Percentiles rank a stretch among this genome's conserved stretches.
Evolutionary conservation across 1,139 yeast species (phyloP).

Genomic region (Geotrichum citri-aurantii): DNA sequence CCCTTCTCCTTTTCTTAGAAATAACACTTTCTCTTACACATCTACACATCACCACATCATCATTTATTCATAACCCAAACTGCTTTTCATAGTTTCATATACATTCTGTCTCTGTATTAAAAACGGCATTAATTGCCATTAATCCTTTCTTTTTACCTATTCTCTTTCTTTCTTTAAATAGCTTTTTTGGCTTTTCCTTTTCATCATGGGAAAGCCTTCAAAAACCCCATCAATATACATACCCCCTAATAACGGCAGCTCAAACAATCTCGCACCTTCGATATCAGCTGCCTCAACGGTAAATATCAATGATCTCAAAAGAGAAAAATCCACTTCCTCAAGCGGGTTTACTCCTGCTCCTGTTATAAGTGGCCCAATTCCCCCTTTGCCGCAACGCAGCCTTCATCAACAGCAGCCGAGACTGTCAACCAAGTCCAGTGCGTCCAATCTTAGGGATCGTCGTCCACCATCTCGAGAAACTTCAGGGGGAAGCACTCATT

Average conservation of each 20-base stretch:
- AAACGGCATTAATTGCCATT: background rate
- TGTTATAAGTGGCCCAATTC: slow-evolving; percentile 15
- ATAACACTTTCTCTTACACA: background rate
- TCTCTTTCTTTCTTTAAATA: background rate
- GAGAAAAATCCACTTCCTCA: slow-evolving; percentile 9
- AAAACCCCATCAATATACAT: background rate
- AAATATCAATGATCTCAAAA: slow-evolving; percentile 6
- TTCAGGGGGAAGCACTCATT: slow-evolving; percentile 8
- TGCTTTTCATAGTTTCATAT: background rate
- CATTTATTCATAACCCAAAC: background rate
- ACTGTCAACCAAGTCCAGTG: slow-evolving; percentile 1
- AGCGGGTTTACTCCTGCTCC: slow-evolving; percentile 13
- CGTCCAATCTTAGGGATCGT: slow-evolving; percentile 9
- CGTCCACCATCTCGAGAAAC: slow-evolving; percentile 13
- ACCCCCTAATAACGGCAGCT: background rate
- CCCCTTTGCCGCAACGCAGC: slow-evolving; percentile 11
- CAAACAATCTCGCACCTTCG: slow-evolving; percentile 4
- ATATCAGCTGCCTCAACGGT: slow-evolving; percentile 1
- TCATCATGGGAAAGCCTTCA: slow-evolving; percentile 3
- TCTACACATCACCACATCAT: background rate
- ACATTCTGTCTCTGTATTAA: background rate
- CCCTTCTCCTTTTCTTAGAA: background rate
- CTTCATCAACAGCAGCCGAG: slow-evolving; percentile 6
- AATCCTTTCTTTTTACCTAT: background rate
- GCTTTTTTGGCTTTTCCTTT: background rate